Base-by-base conservation (phyloP, 2,329 filamentous ascomycete species). In the Aureobasidium sp. region DNA sequence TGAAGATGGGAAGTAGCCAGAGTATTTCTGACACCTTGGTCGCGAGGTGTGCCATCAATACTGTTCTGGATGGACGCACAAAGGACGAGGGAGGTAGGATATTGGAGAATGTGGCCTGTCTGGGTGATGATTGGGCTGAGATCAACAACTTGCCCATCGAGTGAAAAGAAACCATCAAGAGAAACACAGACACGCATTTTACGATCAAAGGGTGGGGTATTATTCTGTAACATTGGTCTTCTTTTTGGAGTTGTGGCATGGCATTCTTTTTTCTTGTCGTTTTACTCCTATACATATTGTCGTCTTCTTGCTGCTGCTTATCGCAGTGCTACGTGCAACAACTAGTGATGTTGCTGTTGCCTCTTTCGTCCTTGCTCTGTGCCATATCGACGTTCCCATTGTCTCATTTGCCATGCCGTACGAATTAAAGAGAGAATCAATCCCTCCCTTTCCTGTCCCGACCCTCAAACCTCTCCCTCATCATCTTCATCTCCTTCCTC, bases 41-140 rank as follows among this genome's bases (percentile, higher is more conserved):
- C 25, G 72, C 70, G 42, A 72, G 62, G 51, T 66, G 64, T 20
- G 69, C 71, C 31, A 67, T 74, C 39, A 68, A 66, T 56, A 67
- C 65, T 27, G 69, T 64, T 8, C 67, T 73, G 48, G 64, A 69
- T 61, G 72, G 72, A 2, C 68, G 68, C 14, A 66, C 66, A 14
- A 67, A 68, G 36, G 67, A 68, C 15, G 72, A 70, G 67, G 64
- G 64, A n/a, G 61, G 62, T 5, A 70, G 67, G 61, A 70, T 73
- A 15, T 44, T 75, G 68, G 73, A 75, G 67, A 73, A 73, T 51
- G 69, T 64, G 62, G 72, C 72, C 44, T 71, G 70, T 52, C 59
- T 75, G 53, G 73, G 72, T 6, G 69, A 72, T 22, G 72, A 71
- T 48, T 74, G 72, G 72, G 70, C 70, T 45, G 64, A 66, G 56